Conservation (phyloP, 139 green algal species). For the Zygnema cylindricum region DNA sequence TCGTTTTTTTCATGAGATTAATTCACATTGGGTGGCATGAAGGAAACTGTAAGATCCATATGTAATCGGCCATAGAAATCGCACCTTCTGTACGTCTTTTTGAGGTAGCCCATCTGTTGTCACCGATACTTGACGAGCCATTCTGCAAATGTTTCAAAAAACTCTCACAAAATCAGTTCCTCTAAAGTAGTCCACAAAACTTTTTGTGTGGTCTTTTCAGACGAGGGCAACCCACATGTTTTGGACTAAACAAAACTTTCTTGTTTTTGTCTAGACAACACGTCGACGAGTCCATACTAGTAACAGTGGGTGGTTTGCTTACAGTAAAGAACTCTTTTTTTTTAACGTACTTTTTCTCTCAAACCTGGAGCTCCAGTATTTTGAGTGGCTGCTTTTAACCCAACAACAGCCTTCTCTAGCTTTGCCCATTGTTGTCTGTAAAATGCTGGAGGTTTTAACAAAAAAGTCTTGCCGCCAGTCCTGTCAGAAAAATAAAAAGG, state of each 20-base stretch:
- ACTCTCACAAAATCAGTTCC: too few species aligned
- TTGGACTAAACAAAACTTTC: not conserved
- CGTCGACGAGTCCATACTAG: not conserved
- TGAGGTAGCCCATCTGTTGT: not conserved
- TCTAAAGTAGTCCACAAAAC: not conserved
- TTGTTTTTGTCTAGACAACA: not conserved
- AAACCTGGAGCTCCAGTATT: not conserved
- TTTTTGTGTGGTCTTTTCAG: not conserved
- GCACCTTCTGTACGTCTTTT: not conserved
- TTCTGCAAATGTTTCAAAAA: not conserved
- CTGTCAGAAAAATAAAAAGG: too few species aligned
- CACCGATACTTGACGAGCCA: not conserved
- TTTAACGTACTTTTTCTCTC: not conserved
- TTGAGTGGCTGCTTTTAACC: not conserved
- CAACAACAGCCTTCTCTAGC: too few species aligned
- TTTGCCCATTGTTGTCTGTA: too few species aligned
- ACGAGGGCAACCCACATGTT: not conserved
- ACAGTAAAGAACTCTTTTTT: not conserved
- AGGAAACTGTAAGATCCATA: not conserved
- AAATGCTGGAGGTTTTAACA: too few species aligned
- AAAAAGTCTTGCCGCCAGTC: too few species aligned
- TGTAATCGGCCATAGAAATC: not conserved
- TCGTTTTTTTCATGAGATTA: too few species aligned
- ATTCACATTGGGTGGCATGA: not conserved
- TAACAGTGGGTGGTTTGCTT: too few species aligned